Evolutionary conservation across 2,329 filamentous ascomycete species (phyloP).

Genomic region (Monosporascus ibericus): DNA sequence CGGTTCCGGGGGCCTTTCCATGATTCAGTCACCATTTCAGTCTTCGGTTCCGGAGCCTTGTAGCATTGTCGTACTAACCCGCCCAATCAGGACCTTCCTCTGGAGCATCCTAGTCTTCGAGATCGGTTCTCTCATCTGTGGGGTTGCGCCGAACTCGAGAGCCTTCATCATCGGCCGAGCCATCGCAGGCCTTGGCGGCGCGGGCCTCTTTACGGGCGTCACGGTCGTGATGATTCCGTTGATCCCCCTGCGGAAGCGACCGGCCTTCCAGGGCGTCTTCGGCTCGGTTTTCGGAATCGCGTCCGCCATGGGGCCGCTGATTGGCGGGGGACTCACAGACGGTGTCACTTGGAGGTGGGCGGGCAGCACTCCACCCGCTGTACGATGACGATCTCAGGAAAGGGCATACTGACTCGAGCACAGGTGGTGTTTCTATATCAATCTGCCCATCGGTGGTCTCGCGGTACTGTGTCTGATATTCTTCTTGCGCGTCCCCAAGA

Average conservation of each 20-base stretch:
- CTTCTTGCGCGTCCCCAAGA: constrained; percentile 37
- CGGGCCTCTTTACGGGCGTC: constrained; percentile 52
- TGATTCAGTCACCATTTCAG: too few species aligned
- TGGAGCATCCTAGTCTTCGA: constrained; percentile 45
- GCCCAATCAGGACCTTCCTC: constrained; percentile 34
- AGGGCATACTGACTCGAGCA: neutral
- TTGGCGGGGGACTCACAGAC: constrained; percentile 48
- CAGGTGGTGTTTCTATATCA: constrained; percentile 53
- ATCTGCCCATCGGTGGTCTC: constrained; percentile 49
- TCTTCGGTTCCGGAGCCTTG: too few species aligned
- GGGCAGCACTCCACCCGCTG: neutral
- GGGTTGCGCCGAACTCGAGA: constrained; percentile 45
- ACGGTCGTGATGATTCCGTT: constrained; percentile 52
- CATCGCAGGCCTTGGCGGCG: constrained; percentile 49
- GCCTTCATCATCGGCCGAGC: constrained; percentile 52
- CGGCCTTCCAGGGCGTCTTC: constrained; percentile 52
- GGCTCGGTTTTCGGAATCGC: constrained; percentile 50
- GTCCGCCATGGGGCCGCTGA: constrained; percentile 46
- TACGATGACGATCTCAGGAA: too few species aligned
- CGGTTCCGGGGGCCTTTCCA: too few species aligned
- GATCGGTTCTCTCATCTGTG: constrained; percentile 45
- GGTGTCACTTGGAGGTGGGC: constrained; percentile 40
- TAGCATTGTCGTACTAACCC: neutral
- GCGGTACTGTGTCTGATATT: constrained; percentile 43
- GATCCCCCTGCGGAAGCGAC: constrained; percentile 54